Percentiles rank a stretch among this genome's conserved stretches.
phyloP scores from a whole-genome alignment of 768 basidiomycete species.

The Porpolomopsis calyptriformis region DNA sequence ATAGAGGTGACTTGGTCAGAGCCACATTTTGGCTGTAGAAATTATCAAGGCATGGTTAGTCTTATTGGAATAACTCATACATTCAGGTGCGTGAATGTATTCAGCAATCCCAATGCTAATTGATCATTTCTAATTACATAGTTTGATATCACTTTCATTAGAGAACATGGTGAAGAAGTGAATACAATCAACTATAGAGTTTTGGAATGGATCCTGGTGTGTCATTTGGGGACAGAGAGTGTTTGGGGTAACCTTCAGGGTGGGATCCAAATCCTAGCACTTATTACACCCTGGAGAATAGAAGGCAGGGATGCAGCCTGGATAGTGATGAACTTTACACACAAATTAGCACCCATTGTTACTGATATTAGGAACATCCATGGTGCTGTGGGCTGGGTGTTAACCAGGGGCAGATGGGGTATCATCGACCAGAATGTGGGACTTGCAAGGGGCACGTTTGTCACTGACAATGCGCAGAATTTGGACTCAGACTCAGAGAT shows the following conservation, averaged over 20 bases:
- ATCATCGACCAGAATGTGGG: background rate
- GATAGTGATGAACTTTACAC: background rate
- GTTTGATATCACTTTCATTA: background rate
- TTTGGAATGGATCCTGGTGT: background rate
- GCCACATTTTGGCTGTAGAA: background rate
- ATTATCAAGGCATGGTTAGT: too few species aligned
- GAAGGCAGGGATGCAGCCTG: background rate
- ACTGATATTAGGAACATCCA: too few species aligned
- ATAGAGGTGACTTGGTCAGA: too few species aligned
- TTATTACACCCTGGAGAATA: background rate
- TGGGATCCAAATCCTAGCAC: background rate
- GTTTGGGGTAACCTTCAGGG: background rate
- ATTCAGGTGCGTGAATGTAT: constrained; percentile 2
- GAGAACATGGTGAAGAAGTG: background rate
- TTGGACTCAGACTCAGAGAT: background rate
- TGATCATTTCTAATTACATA: background rate
- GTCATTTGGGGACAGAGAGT: background rate
- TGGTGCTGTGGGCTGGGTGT: background rate
- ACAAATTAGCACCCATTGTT: background rate
- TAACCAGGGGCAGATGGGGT: background rate
- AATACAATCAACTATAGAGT: background rate
- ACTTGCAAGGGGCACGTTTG: background rate
- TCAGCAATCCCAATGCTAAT: too few species aligned
- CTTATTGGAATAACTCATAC: background rate
- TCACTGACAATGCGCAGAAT: background rate